A percentile compares a stretch with the other conserved stretches of the same genome.
Evolutionary conservation across 176 grass and related monocot genomes (phyloP).

Genomic region (Phoenix dactylifera): DNA sequence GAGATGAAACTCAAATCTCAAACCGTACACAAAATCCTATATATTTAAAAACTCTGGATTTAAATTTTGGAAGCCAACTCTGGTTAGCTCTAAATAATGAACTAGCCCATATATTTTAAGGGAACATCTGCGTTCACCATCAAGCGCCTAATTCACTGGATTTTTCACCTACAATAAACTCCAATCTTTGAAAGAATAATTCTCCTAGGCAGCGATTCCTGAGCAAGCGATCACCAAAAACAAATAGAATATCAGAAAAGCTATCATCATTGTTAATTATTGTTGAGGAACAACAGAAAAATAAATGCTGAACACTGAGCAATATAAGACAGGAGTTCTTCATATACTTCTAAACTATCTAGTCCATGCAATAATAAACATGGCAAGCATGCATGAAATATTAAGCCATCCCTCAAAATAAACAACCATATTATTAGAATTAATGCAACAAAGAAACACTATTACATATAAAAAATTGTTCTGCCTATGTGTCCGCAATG

Average conservation of each 20-base stretch:
- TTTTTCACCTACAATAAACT: constrained; percentile 46
- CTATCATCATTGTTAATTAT: neutral
- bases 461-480: no score
- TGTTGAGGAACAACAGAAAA: neutral
- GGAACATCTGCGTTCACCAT: constrained; percentile 50
- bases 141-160: constrained; percentile 44
- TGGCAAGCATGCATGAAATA: no score
- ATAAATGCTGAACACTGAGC: neutral
- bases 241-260: constrained; percentile 19
- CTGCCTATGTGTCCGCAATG: no score
- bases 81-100: constrained; percentile 61
- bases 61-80: constrained; percentile 50
- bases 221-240: constrained; percentile 15
- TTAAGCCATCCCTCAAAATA: no score
- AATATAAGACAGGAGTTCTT: no score
- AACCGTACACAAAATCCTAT: constrained; percentile 57
- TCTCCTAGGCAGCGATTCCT: constrained; percentile 59
- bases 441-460: no score
- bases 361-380: no score
- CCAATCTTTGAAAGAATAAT: constrained; percentile 44
- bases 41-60: constrained; percentile 45
- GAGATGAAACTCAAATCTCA: constrained; percentile 68
- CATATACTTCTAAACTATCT: no score
- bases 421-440: no score
- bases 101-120: constrained; percentile 68